These are phyloP conservation scores for Coemansia sp. DNA, from an alignment of 192 early-diverging fungal genomes.

Conservation along the genomic window DNA sequence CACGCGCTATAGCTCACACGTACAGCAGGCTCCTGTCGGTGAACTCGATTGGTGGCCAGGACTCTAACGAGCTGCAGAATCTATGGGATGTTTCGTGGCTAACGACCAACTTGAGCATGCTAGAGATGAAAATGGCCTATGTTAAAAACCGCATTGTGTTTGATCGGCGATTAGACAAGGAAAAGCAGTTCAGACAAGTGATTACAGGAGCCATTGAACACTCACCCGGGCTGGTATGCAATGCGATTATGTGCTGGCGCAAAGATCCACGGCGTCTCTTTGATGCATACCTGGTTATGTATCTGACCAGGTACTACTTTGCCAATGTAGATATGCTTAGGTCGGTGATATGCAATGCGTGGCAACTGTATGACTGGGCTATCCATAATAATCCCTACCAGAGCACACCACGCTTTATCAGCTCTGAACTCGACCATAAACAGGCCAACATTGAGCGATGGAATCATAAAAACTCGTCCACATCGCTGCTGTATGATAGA, in stretches of 20 bases:
- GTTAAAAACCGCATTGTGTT: conserved; percentile 21
- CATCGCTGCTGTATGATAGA: conserved; percentile 5
- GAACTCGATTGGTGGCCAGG: not conserved
- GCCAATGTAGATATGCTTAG: conserved; percentile 6
- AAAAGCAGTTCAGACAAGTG: conserved; percentile 16
- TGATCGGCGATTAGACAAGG: conserved; percentile 7
- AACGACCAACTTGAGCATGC: conserved; percentile 18
- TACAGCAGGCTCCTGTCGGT: conserved; percentile 16
- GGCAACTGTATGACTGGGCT: conserved; percentile 43
- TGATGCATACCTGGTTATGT: conserved; percentile 1
- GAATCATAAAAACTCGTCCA: not conserved
- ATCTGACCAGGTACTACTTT: conserved; percentile 18
- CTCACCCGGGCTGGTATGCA: conserved; percentile 38
- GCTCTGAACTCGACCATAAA: too few species aligned
- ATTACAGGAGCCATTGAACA: conserved; percentile 25
- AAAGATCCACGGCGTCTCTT: conserved; percentile 18
- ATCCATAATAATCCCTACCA: conserved; percentile 18
- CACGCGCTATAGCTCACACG: conserved; percentile 27
- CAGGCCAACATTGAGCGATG: too few species aligned
- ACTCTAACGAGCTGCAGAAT: not conserved
- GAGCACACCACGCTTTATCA: not conserved
- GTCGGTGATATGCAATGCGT: conserved; percentile 23
- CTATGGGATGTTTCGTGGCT: conserved; percentile 29
- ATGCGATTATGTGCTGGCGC: conserved; percentile 38
- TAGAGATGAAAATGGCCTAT: conserved; percentile 19